A percentile compares a stretch with the other conserved stretches of the same genome.
Conservation (phyloP, 352 stramenopile genomes). For the Phytophthora uliginosa region DNA sequence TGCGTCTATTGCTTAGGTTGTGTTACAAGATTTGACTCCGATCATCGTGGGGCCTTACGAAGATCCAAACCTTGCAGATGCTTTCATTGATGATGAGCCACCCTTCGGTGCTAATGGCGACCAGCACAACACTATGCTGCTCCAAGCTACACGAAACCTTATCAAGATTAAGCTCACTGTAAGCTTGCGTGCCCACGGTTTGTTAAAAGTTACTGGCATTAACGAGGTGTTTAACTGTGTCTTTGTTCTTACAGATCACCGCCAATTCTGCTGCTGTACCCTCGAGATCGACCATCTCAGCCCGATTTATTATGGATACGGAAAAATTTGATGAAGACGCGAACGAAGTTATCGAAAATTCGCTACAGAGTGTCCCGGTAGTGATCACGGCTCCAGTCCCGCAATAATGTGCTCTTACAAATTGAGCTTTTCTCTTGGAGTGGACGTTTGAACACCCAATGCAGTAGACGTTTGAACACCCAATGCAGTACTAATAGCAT, state of each 20-base stretch:
- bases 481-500: not conserved
- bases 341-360: slow-evolving; percentile 69
- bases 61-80: slow-evolving; percentile 85
- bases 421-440: not conserved
- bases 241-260: slow-evolving; percentile 28
- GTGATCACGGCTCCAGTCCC: slow-evolving; percentile 55
- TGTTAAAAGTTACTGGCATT: not conserved
- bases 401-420: slow-evolving; percentile 16
- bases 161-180: slow-evolving; percentile 68
- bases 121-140: slow-evolving; percentile 60
- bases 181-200: not conserved
- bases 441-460: not conserved
- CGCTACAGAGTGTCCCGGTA: slow-evolving; percentile 53
- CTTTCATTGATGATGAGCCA: slow-evolving; percentile 54
- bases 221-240: slow-evolving; percentile 1
- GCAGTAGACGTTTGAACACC: not conserved
- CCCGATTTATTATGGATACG: slow-evolving; percentile 70
- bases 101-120: slow-evolving; percentile 20
- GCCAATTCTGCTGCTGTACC: slow-evolving; percentile 8
- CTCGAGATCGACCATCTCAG: slow-evolving; percentile 29
- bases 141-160: slow-evolving; percentile 60
- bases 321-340: slow-evolving; percentile 73
- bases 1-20: slow-evolving; percentile 25
- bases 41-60: slow-evolving; percentile 84
- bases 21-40: slow-evolving; percentile 65